phyloP scores from a whole-genome alignment of 164 flowering plant species.

The Taxillus chinensis region DNA sequence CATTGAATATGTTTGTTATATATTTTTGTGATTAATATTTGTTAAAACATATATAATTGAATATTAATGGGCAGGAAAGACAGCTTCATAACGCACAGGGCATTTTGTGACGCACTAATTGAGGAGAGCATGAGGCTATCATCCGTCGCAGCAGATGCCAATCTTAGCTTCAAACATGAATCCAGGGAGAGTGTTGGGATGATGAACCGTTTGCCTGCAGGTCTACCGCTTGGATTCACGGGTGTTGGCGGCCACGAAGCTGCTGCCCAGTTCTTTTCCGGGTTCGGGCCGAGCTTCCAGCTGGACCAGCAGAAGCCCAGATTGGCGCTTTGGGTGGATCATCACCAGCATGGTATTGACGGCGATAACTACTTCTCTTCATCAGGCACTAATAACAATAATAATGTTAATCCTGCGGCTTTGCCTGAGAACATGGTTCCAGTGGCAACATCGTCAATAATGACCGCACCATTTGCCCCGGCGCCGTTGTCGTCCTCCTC shows the following conservation, averaged over 20 bases:
- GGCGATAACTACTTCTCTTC: too few relatives aligned
- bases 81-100: conserved; percentile 2
- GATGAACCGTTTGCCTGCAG: background rate
- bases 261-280: background rate
- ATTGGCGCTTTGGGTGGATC: background rate
- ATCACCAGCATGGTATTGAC: background rate
- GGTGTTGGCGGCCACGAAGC: background rate
- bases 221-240: background rate
- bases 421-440: too few relatives aligned
- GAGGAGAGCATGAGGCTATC: conserved; percentile 1
- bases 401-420: too few relatives aligned
- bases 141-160: background rate
- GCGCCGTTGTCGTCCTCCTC: background rate
- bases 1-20: too few relatives aligned
- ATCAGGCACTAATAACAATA: too few relatives aligned
- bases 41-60: too few relatives aligned
- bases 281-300: background rate
- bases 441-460: too few relatives aligned
- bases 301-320: background rate
- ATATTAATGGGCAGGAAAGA: background rate
- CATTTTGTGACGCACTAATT: background rate
- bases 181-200: background rate
- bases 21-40: too few relatives aligned
- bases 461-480: background rate
- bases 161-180: background rate